Base-by-base conservation (phyloP, 306 rosid genomes). In the Castanopsis chinensis region DNA sequence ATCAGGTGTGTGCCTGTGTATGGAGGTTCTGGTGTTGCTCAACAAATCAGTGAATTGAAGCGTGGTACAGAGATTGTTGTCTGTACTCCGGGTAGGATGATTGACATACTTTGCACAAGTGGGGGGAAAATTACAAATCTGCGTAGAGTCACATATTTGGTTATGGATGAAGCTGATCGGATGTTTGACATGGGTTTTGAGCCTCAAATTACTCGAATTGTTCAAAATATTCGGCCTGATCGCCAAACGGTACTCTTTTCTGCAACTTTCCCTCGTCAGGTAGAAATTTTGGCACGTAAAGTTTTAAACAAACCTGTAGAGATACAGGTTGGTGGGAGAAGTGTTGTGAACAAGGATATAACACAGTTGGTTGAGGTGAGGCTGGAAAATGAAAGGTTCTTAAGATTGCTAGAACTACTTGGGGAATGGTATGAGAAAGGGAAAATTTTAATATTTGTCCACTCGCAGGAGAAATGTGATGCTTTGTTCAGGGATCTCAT, bases 171-270 rank as follows among this genome's bases (percentile, higher is more conserved):
- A 85, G 98, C 98, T 77, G 98, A 94, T 88, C 86, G 97, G 74
- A 94, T 94, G 98, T 92, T 94, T 86, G 98, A 94, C 89, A 94
- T 94, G 98, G 98, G 98, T 33, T 94, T 94, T 83, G 97, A 94
- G 81, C 98, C 98, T 60, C 98, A 94, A 80, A 94, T 94, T 85
- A 92, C 96, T 77, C 84, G 97, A 81, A 94, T 94, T 79, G 98
- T 94, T 82, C 96, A 94, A 82, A 91, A 94, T 79, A 91, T 94
- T 70, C 89, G 85, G 19, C 97, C 97, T 1, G 94, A 91, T 85
- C 96, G 94, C 35, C 98, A 94, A 79, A 94, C 98, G 8, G 96
- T 92, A 60, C 89, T 94, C 76, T 94, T 94, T 82, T 92, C 98
- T 86, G 97, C 98, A 2, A 91, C 98, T 65, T 94, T 92, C 69